These are phyloP conservation scores for Aspergillus sergii DNA, from an alignment of 2,329 filamentous ascomycete species.

Conservation along the genomic window DNA sequence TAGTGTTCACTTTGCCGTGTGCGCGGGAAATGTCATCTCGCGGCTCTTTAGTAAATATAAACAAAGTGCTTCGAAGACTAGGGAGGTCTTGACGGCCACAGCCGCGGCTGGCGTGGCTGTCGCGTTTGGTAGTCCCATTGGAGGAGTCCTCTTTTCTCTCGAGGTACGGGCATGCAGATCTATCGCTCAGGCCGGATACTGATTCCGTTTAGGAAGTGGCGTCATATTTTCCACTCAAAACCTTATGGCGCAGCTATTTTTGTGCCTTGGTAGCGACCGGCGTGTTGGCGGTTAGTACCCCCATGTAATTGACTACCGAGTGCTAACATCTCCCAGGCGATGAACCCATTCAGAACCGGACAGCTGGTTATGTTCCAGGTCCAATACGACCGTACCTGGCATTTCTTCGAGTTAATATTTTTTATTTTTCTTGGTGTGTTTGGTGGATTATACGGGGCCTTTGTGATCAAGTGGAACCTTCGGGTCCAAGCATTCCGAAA, in stretches of 20 bases:
- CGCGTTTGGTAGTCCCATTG: slow-evolving; percentile 95
- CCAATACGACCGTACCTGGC: slow-evolving; percentile 92
- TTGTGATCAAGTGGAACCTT: slow-evolving; percentile 98
- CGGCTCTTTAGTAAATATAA: slow-evolving; percentile 90
- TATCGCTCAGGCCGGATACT: slow-evolving; percentile 13
- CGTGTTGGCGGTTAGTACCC: slow-evolving; percentile 67
- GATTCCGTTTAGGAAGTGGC: slow-evolving; percentile 73
- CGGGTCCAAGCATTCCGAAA: slow-evolving; percentile 90
- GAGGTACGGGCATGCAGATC: slow-evolving; percentile 54
- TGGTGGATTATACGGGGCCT: slow-evolving; percentile 90
- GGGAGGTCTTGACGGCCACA: slow-evolving; percentile 92
- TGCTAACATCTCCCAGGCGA: slow-evolving; percentile 55
- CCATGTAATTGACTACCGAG: not conserved
- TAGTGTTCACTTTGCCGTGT: slow-evolving; percentile 98
- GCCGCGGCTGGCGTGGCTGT: slow-evolving; percentile 95
- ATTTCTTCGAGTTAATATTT: slow-evolving; percentile 94
- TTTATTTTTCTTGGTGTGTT: slow-evolving; percentile 91
- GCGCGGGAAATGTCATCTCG: slow-evolving; percentile 94
- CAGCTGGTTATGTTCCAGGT: slow-evolving; percentile 99
- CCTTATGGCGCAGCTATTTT: slow-evolving; percentile 97
- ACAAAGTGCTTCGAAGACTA: slow-evolving; percentile 87
- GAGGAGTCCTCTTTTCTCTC: slow-evolving; percentile 91
- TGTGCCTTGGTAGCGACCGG: slow-evolving; percentile 94
- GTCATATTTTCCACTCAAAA: slow-evolving; percentile 93
- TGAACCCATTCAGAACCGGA: slow-evolving; percentile 97